A percentile compares a stretch with the other conserved stretches of the same genome.
Conservation (phyloP, 805 yeast genomes). For the Candida ficus region DNA sequence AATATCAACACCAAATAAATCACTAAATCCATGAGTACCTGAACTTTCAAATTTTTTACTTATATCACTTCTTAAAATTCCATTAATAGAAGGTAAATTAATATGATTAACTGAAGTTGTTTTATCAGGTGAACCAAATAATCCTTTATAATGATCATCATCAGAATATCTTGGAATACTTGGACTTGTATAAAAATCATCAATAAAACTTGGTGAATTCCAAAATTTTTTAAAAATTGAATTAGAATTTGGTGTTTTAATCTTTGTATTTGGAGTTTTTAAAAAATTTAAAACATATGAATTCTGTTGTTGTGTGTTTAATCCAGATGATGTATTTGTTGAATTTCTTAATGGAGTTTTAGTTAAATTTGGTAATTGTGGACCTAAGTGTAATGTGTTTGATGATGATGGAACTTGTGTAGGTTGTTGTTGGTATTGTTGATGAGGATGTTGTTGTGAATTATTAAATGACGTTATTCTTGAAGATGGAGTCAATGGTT, state of each 20-base stretch:
- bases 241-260: constrained; percentile 25
- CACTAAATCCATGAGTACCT: constrained; percentile 22
- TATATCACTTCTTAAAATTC: constrained; percentile 4
- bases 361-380: constrained; percentile 26
- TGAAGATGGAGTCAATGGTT: constrained; percentile 57
- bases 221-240: constrained; percentile 48
- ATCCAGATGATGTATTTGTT: constrained; percentile 10
- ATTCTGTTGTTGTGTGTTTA: constrained; percentile 11
- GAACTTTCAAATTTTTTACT: constrained; percentile 13
- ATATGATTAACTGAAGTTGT: too few relatives aligned
- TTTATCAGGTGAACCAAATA: constrained; percentile 34
- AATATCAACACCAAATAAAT: constrained; percentile 55
- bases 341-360: constrained; percentile 31
- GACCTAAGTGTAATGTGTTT: neutral
- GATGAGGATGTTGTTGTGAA: constrained; percentile 1
- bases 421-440: neutral
- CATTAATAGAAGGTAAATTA: constrained; percentile 1
- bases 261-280: constrained; percentile 26
- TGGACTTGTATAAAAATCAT: constrained; percentile 61
- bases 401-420: neutral
- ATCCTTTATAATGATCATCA: constrained; percentile 24
- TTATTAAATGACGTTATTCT: constrained; percentile 15
- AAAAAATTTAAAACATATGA: constrained; percentile 19
- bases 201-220: constrained; percentile 63
- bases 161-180: constrained; percentile 25